Evolutionary conservation across 257 asterid species (phyloP).

Genomic region (Petunia secreta): DNA sequence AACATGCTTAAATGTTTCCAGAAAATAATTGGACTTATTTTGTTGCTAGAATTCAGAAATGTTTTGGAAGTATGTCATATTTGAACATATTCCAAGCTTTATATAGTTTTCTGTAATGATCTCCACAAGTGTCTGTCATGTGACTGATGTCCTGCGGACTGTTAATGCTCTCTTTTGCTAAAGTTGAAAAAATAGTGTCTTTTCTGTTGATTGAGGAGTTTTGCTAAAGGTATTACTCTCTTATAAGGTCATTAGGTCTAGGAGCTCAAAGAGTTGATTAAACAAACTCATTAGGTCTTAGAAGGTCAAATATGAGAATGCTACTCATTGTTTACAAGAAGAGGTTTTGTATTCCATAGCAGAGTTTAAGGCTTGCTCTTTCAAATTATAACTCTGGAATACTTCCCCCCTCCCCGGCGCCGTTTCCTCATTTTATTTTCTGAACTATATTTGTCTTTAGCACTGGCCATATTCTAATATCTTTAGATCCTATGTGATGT

Average conservation of each 20-base stretch:
- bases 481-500: not conserved
- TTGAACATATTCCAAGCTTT: not conserved
- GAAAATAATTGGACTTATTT: slow-evolving; percentile 14
- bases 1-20: slow-evolving; percentile 19
- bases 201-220: slow-evolving; percentile 10
- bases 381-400: not conserved
- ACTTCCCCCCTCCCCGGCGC: not conserved
- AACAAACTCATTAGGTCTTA: slow-evolving; percentile 12
- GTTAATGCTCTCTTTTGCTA: not conserved
- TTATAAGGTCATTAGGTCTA: not conserved
- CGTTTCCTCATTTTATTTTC: not conserved
- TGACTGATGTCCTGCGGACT: not conserved
- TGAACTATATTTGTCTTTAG: slow-evolving; percentile 2
- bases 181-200: not conserved
- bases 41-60: not conserved
- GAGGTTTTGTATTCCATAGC: not conserved
- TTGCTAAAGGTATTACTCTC: slow-evolving; percentile 2
- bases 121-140: slow-evolving; percentile 3
- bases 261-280: not conserved
- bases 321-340: not conserved
- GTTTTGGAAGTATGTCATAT: not conserved
- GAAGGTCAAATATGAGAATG: slow-evolving; percentile 16
- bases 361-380: not conserved
- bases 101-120: slow-evolving; percentile 18
- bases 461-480: not conserved